Evolutionary conservation across 495 filamentous ascomycete species (phyloP).

Genomic region (Podospora conica): DNA sequence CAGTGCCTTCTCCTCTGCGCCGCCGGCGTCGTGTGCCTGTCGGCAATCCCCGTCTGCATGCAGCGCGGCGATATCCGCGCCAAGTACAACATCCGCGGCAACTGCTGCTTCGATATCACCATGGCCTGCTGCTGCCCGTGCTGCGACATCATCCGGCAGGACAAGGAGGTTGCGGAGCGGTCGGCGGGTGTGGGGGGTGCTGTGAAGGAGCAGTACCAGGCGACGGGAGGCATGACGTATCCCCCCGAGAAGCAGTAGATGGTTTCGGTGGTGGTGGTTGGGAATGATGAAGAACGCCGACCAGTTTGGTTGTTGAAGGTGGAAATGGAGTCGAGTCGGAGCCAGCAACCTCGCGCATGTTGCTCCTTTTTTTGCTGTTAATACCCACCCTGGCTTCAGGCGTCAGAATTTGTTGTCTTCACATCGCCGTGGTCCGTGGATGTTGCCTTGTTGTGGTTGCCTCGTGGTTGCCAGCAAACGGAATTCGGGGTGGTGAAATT

Average conservation of each 20-base stretch:
- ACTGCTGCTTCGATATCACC: constrained; percentile 33
- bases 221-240: constrained; percentile 22
- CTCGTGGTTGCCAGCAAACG: background rate
- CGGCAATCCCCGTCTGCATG: constrained; percentile 34
- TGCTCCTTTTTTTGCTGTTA: background rate
- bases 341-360: background rate
- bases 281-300: background rate
- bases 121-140: constrained; percentile 37
- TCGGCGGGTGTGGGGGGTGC: constrained; percentile 5
- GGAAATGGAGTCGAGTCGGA: background rate
- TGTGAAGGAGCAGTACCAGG: constrained; percentile 25
- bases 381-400: background rate
- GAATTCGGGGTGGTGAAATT: background rate
- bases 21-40: constrained; percentile 26
- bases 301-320: too few relatives aligned
- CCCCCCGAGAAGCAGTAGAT: constrained; percentile 11
- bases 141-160: constrained; percentile 35
- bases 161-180: constrained; percentile 32
- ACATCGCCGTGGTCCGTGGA: too few relatives aligned
- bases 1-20: constrained; percentile 34
- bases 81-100: constrained; percentile 39
- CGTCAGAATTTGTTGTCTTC: too few relatives aligned
- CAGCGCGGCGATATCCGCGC: constrained; percentile 40
- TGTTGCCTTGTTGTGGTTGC: background rate
- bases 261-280: background rate